These are phyloP conservation scores for Saccharomyces hybrid DNA, from an alignment of 1,139 yeast genomes.

Conservation along the genomic window DNA sequence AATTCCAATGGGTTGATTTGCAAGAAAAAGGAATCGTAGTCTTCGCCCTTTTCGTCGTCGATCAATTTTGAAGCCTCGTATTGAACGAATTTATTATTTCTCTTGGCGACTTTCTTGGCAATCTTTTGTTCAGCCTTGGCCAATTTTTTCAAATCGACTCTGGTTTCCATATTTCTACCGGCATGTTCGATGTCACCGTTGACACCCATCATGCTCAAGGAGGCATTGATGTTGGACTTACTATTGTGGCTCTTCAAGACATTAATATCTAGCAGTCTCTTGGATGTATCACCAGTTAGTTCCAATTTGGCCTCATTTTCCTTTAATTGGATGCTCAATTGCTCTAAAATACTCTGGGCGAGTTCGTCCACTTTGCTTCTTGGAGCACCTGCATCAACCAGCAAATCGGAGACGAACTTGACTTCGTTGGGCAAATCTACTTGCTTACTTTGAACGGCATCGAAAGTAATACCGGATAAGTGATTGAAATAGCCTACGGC, in stretches of 20 bases:
- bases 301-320: conserved; percentile 68
- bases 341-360: conserved; percentile 39
- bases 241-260: conserved; percentile 51
- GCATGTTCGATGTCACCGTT: conserved; percentile 81
- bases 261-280: conserved; percentile 67
- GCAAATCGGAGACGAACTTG: conserved; percentile 51
- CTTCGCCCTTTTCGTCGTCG: conserved; percentile 52
- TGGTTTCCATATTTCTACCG: conserved; percentile 84
- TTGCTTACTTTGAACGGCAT: conserved; percentile 71
- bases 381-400: conserved; percentile 75
- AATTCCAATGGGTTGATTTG: conserved; percentile 91
- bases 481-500: conserved; percentile 86
- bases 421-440: conserved; percentile 62
- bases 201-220: conserved; percentile 66
- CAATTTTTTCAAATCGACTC: conserved; percentile 91
- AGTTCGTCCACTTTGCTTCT: conserved; percentile 47
- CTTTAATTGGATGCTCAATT: conserved; percentile 48
- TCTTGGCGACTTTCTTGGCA: conserved; percentile 92
- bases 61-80: conserved; percentile 91
- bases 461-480: conserved; percentile 65
- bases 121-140: conserved; percentile 96
- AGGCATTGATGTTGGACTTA: conserved; percentile 62
- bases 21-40: conserved; percentile 89
- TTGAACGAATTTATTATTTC: conserved; percentile 73
- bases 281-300: conserved; percentile 70